Conservation (phyloP, 495 filamentous ascomycete species). For the Parachaetomium inaequale region DNA sequence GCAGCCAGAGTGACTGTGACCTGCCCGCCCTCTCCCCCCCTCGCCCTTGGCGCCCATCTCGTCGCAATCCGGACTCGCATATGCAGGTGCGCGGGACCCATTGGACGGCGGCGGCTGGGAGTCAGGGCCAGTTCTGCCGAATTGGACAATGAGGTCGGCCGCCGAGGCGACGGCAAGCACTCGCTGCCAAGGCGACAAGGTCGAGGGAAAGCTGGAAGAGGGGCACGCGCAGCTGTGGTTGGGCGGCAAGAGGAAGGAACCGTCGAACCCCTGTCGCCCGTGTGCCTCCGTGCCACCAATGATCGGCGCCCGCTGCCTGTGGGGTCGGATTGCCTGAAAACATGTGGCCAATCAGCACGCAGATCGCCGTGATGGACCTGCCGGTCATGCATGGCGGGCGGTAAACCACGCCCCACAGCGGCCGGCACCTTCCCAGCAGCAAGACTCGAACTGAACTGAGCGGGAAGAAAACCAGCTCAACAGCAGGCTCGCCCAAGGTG, state of each 20-base stretch:
- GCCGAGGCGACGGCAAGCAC: conserved; percentile 15
- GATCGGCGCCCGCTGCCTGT: conserved; percentile 12
- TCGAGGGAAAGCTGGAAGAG: conserved; percentile 11
- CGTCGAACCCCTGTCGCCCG: conserved; percentile 21
- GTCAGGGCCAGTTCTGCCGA: conserved; percentile 28
- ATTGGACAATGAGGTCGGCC: conserved; percentile 25
- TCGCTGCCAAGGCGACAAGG: conserved; percentile 6
- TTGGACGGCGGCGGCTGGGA: conserved; percentile 29
- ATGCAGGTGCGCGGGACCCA: conserved; percentile 29
- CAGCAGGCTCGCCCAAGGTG: no score
- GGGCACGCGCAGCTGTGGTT: conserved; percentile 29
- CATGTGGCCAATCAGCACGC: conserved; percentile 31
- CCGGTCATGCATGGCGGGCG: conserved; percentile 36
- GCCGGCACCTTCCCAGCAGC: neutral
- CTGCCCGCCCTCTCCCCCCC: neutral
- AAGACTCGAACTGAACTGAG: neutral
- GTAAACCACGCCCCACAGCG: conserved; percentile 33
- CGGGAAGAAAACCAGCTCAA: neutral
- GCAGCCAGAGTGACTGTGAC: neutral
- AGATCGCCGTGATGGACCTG: conserved; percentile 34
- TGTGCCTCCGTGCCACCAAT: conserved; percentile 28
- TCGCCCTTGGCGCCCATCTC: conserved; percentile 30
- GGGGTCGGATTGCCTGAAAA: conserved; percentile 13
- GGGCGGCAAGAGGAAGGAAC: conserved; percentile 27
- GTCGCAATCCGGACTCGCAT: conserved; percentile 28